Conservation (phyloP, 371 early-diverging fungal genomes). For the Capillidium heterosporum region DNA sequence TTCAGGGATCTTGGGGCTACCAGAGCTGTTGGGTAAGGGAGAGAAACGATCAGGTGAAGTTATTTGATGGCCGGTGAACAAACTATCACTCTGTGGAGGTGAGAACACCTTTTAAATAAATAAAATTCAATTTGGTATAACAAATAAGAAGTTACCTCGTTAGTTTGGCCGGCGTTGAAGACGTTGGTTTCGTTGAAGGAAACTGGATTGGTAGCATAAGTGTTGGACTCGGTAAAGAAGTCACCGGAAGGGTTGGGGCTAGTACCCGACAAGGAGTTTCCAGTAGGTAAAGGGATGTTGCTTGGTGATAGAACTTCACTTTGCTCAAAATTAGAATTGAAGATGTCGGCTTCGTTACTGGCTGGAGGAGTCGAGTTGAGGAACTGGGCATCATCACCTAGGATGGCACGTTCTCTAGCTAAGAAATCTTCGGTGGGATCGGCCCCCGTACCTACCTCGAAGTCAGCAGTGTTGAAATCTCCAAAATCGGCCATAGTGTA, state of each 20-base stretch:
- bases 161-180: too few species aligned
- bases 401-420: constrained; percentile 72
- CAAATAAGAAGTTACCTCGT: too few species aligned
- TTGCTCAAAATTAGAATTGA: neutral
- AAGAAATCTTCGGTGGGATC: constrained; percentile 84
- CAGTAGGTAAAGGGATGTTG: neutral
- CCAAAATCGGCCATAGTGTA: constrained; percentile 1
- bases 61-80: too few species aligned
- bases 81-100: too few species aligned
- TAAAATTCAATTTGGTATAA: too few species aligned
- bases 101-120: too few species aligned
- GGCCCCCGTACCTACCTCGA: constrained; percentile 11
- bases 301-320: neutral
- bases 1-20: neutral
- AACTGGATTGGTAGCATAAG: too few species aligned
- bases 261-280: neutral
- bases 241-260: neutral
- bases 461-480: neutral
- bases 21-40: neutral
- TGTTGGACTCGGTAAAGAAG: neutral
- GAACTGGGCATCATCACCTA: constrained; percentile 60
- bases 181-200: too few species aligned
- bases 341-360: neutral
- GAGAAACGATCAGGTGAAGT: neutral
- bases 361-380: too few species aligned